These are phyloP conservation scores for Tuber melanosporum DNA, from an alignment of 495 filamentous ascomycete genomes.

Conservation along the genomic window DNA sequence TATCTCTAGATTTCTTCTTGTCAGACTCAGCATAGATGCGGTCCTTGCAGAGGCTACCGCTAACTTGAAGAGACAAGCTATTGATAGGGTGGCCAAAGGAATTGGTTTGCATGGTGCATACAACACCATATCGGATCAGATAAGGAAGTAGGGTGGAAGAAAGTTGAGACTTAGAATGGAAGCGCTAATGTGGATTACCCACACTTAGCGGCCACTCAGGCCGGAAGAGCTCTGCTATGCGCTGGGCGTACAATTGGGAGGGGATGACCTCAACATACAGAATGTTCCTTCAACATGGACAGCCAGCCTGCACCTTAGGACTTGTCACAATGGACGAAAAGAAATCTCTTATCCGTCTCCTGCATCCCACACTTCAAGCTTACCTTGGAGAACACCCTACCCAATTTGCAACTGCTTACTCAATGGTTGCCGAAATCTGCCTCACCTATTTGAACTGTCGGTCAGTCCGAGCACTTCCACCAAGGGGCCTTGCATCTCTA, in stretches of 20 bases:
- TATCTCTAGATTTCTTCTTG: too few relatives aligned
- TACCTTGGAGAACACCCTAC: not conserved
- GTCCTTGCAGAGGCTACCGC: too few relatives aligned
- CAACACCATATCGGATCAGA: too few relatives aligned
- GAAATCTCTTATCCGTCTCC: not conserved
- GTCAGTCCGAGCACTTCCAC: not conserved
- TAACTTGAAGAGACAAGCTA: too few relatives aligned
- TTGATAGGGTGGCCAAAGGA: too few relatives aligned
- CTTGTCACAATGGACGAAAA: not conserved
- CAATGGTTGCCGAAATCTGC: not conserved
- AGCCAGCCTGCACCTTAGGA: not conserved
- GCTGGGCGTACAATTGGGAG: not conserved
- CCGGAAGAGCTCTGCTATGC: not conserved
- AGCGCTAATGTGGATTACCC: not conserved
- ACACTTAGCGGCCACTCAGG: not conserved
- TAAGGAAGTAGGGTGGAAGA: not conserved
- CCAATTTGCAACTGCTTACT: not conserved
- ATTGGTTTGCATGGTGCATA: too few relatives aligned
- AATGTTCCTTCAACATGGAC: not conserved
- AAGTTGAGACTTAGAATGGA: not conserved
- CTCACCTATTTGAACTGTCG: not conserved
- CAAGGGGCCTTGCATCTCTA: fast-evolving
- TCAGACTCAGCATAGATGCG: too few relatives aligned
- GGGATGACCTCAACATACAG: not conserved
- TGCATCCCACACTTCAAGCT: not conserved